phyloP scores from a whole-genome alignment of 2,329 filamentous ascomycete species.

The Pseudogymnoascus sp. region DNA sequence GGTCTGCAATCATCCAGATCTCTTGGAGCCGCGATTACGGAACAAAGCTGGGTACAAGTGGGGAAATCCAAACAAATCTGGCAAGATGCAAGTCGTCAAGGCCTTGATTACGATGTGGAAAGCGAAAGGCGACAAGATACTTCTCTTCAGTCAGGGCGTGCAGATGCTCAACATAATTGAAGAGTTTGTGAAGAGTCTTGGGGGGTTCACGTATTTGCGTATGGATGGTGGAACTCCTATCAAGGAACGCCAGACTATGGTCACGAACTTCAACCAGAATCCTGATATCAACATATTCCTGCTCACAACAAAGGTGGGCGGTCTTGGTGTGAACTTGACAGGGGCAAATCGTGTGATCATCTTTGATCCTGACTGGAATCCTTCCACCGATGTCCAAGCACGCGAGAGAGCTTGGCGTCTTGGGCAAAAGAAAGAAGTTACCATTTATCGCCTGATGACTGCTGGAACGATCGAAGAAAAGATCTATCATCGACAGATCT shows the following conservation, averaged over 20 bases:
- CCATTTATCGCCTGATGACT: slow-evolving; percentile 96
- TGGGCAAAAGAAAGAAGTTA: slow-evolving; percentile 89
- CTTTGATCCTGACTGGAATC: slow-evolving; percentile 98
- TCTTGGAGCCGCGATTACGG: slow-evolving; percentile 55
- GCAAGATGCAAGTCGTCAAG: slow-evolving; percentile 93
- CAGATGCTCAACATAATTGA: slow-evolving; percentile 96
- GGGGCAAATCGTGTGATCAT: slow-evolving; percentile 95
- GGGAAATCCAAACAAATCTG: slow-evolving; percentile 70
- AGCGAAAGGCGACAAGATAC: slow-evolving; percentile 73
- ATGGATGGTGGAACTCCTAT: slow-evolving; percentile 94
- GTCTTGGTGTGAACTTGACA: slow-evolving; percentile 86
- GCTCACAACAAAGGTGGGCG: slow-evolving; percentile 90
- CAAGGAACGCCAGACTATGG: slow-evolving; percentile 77
- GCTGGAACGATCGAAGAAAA: slow-evolving; percentile 98
- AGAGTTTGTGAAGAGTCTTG: slow-evolving; percentile 60
- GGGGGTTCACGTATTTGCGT: slow-evolving; percentile 66
- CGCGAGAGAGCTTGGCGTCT: slow-evolving; percentile 92
- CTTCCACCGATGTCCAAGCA: slow-evolving; percentile 90
- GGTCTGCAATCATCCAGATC: slow-evolving; percentile 94
- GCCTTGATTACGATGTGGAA: slow-evolving; percentile 83
- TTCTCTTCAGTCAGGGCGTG: slow-evolving; percentile 86
- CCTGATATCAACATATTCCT: slow-evolving; percentile 78
- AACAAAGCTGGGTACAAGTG: slow-evolving; percentile 62
- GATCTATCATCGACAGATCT: slow-evolving; percentile 97
- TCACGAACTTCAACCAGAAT: slow-evolving; percentile 85